Base-by-base conservation (phyloP, 2,329 filamentous ascomycete genomes). In the Aspergillus brunneoviolaceus region DNA sequence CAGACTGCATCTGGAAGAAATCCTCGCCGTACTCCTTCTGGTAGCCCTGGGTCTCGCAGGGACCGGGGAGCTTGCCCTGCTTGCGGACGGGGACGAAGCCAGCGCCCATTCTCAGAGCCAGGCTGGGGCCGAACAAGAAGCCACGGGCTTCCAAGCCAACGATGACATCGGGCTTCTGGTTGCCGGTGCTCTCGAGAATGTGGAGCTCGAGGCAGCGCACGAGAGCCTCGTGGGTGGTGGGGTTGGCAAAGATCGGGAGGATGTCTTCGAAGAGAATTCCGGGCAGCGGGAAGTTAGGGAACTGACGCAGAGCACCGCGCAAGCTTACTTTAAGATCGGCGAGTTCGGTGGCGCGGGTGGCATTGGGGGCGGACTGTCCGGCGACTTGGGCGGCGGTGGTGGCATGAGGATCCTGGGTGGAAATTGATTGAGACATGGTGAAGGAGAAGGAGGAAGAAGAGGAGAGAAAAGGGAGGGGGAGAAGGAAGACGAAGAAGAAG, bases 211-310 rank as follows among this genome's bases (percentile, higher is more conserved):
- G 89, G 52, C 92, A 91, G 70, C 88, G 86, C 75, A 97, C 82
- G 60, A 99, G 88, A 58, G 87, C 84, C 68, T 85, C 82, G 80
- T 97, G 94, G 63, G 90, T 83, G 55, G 77, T 74, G 58, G 88
- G 87, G 73, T 92, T 85, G 75, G 91, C 87, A 82, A 99, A 98
- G 74, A 98, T 89, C 63, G 95, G 95, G 78, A 99, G 89, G 79
- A 99, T 98, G 76, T 99, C 95, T 81, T 97, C 92, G 79, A 99
- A 99, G 72, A 96, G 84, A 74, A 99, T 94, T 76, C 95, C 94
- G 50, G 90, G 88, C 67, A 89, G 88, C 61, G 94, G 94, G 81
- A 97, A 98, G 83, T 98, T 92, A 72, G 88, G 87, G 81, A 92
- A 96, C 77, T 92, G 88, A 78, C 91, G 90, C 69, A 98, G 86